Base-by-base conservation (phyloP, 1,139 yeast species). In the Candida sp. region DNA sequence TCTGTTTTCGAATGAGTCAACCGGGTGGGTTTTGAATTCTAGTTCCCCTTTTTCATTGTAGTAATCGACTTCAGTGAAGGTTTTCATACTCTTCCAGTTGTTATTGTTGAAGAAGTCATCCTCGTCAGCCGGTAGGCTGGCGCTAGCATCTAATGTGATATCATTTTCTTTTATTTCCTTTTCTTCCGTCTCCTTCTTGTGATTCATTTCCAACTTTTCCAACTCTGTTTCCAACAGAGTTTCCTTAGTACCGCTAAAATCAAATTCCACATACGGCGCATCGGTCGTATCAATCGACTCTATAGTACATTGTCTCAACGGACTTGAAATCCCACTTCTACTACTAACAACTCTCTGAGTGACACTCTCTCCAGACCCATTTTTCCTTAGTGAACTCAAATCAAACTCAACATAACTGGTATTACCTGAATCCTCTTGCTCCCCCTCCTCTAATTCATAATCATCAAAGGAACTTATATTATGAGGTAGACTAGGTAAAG, bases 61-160 rank as follows among this genome's bases (percentile, higher is more conserved):
- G 49, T 75, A 75, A 49, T 78, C 80, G 43, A 68, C 57, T 48
- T 75, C 75, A 0, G 81, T 60, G 36, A 77, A 70, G 3, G 79
- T 75, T 47, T 73, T 73, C 76, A 79, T 78, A 22, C 75, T 66
- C 49, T 77, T 77, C 84, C 84, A 79, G 29, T 71, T 73, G 21
- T 60, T 56, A 21, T 58, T 54, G 44, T 56, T 54, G 49, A 71
- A 71, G 50, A 71, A 72, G 46, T 70, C 75, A 36, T 70, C 71
- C 4, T 61, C 71, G 19, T 49, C 12, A 7, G 29, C 29, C 11
- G 11, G 11, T 11, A 25, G 11, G 19, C 19, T 15, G 19, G 19
- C 19, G 19, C 19, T 15, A 15, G 19, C 3, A 15, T 15, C 19
- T 25, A 11, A 11, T 11, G 29, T 7, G 11, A 11, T 8, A 7